Evolutionary conservation across 192 early-diverging fungal species (phyloP).

Genomic region (Backusella westeae): DNA sequence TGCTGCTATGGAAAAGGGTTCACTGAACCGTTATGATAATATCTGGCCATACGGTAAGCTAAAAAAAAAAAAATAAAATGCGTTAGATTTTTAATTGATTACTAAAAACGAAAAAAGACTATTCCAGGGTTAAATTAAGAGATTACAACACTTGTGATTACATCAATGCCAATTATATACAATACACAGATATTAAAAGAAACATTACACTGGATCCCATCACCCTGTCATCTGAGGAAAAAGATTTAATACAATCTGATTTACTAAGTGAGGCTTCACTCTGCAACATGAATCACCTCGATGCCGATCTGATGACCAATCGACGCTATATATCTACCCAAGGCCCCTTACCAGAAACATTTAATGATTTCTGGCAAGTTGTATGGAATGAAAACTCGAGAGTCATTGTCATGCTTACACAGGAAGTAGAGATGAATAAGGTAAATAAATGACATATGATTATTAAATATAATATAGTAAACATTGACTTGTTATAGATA

Average conservation of each 20-base stretch:
- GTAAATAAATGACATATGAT: slow-evolving; percentile 25
- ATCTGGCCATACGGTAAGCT: slow-evolving; percentile 68
- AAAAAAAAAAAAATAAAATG: slow-evolving; percentile 34
- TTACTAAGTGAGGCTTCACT: slow-evolving; percentile 15
- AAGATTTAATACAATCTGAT: background rate
- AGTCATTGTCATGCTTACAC: slow-evolving; percentile 93
- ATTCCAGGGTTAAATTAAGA: slow-evolving; percentile 31
- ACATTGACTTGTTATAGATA: slow-evolving; percentile 22
- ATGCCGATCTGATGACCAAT: background rate
- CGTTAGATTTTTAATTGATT: too few relatives aligned
- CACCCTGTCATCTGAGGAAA: slow-evolving; percentile 30
- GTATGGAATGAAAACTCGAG: slow-evolving; percentile 81
- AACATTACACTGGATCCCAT: slow-evolving; percentile 20
- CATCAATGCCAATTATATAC: slow-evolving; percentile 41
- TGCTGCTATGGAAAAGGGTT: slow-evolving; percentile 69
- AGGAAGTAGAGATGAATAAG: slow-evolving; percentile 79
- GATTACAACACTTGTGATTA: slow-evolving; percentile 55
- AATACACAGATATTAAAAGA: slow-evolving; percentile 69
- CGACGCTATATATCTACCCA: slow-evolving; percentile 49
- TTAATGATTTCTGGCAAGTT: slow-evolving; percentile 92
- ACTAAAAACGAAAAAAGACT: slow-evolving; percentile 17
- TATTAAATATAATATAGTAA: background rate
- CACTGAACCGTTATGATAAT: slow-evolving; percentile 77
- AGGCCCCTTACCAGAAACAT: slow-evolving; percentile 77
- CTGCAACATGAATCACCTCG: background rate